Evolutionary conservation across 177 flowering plant genomes (phyloP).

Genomic region (Tripterygium wilfordii): DNA sequence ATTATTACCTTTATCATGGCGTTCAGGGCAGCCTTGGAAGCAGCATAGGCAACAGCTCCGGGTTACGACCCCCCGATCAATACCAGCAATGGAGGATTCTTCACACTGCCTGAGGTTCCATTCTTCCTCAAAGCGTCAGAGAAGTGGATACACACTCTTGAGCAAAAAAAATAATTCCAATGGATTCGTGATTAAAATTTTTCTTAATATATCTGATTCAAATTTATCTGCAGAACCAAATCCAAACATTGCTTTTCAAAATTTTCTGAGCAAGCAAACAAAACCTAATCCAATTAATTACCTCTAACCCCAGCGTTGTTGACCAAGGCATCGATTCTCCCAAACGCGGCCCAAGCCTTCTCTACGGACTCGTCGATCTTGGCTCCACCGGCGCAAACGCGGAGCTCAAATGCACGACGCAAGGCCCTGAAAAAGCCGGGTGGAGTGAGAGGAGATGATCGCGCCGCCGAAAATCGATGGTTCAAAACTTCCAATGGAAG

Average conservation of each 20-base stretch:
- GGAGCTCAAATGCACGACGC: slow-evolving; percentile 56
- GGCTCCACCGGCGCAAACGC: slow-evolving; percentile 32
- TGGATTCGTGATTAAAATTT: too few relatives aligned
- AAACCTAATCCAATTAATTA: slow-evolving; percentile 6
- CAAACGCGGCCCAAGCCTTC: slow-evolving; percentile 50
- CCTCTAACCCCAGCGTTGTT: slow-evolving; percentile 60
- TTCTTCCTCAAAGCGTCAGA: too few relatives aligned
- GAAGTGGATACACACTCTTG: too few relatives aligned
- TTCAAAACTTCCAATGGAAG: too few relatives aligned
- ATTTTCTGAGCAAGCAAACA: too few relatives aligned
- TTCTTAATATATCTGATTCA: too few relatives aligned
- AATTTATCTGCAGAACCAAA: too few relatives aligned
- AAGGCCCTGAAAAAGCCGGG: too few relatives aligned
- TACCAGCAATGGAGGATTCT: slow-evolving; percentile 32
- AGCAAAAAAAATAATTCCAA: too few relatives aligned
- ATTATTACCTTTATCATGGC: slow-evolving; percentile 40
- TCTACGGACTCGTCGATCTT: slow-evolving; percentile 27
- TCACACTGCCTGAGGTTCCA: slow-evolving; percentile 32
- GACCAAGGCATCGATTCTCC: slow-evolving; percentile 40
- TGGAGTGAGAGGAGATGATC: too few relatives aligned
- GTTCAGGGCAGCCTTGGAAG: slow-evolving; percentile 34
- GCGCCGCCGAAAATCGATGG: too few relatives aligned
- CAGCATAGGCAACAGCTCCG: slow-evolving; percentile 32
- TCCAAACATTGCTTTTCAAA: too few relatives aligned
- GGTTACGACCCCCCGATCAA: slow-evolving; percentile 32